These are phyloP conservation scores for Solanum tacnaense DNA, from an alignment of 257 asterid species.

Conservation along the genomic window DNA sequence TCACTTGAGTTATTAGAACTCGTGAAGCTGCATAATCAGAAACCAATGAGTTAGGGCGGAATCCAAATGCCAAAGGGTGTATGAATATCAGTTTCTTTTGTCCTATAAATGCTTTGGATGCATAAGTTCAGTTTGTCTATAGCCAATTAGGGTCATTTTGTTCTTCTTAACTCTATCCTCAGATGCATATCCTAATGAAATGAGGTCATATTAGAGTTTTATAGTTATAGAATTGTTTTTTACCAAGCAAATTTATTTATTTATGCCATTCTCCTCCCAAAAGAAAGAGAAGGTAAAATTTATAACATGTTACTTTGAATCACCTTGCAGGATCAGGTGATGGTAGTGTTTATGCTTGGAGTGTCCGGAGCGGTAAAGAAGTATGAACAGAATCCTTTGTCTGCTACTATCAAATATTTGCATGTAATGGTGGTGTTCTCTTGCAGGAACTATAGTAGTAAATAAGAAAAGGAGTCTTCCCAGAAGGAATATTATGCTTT, in stretches of 20 bases:
- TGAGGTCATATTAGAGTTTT: background rate
- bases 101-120: background rate
- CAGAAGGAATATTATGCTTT: background rate
- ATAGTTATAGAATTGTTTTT: background rate
- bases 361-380: constrained; percentile 92
- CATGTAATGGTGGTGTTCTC: background rate
- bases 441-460: background rate
- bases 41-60: background rate
- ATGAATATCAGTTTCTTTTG: background rate
- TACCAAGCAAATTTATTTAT: background rate
- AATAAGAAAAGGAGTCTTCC: background rate
- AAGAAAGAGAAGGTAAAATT: background rate
- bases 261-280: background rate
- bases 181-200: background rate
- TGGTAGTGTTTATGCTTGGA: constrained; percentile 94
- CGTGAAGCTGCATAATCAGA: background rate
- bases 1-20: background rate
- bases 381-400: constrained; percentile 19
- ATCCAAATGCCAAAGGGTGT: background rate
- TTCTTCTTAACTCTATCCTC: background rate
- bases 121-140: background rate
- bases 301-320: constrained; percentile 2
- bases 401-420: background rate
- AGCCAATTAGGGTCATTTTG: background rate
- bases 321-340: constrained; percentile 82